These are phyloP conservation scores for Elaeis guineensis DNA, from an alignment of 176 grass and related monocot genomes.

Conservation along the genomic window DNA sequence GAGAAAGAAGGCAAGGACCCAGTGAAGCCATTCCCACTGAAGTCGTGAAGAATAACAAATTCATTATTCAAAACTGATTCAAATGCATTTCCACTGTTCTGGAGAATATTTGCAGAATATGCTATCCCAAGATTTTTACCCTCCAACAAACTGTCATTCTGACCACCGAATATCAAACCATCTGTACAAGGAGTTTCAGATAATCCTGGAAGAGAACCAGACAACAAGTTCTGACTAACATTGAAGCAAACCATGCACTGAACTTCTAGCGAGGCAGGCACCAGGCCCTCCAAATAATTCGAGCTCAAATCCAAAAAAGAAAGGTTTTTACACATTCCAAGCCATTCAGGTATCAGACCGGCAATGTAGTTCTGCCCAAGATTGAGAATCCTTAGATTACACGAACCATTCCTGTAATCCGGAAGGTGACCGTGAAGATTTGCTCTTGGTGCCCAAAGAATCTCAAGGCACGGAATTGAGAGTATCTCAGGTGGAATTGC, in stretches of 20 bases:
- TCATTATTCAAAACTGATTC: constrained; percentile 7
- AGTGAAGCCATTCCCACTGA: constrained; percentile 42
- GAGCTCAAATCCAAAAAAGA: constrained; percentile 65
- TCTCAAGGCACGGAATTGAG: constrained; percentile 33
- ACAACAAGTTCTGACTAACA: constrained; percentile 41
- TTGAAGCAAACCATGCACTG: constrained; percentile 50
- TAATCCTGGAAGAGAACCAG: constrained; percentile 16
- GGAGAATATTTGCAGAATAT: constrained; percentile 33
- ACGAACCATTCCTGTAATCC: constrained; percentile 27
- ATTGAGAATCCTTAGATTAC: constrained; percentile 39
- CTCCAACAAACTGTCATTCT: neutral
- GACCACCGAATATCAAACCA: neutral
- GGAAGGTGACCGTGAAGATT: constrained; percentile 39
- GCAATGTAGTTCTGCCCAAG: constrained; percentile 51
- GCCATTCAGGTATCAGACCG: constrained; percentile 34
- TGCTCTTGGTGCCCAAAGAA: constrained; percentile 60
- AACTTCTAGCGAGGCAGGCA: constrained; percentile 25
- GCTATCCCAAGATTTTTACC: constrained; percentile 12
- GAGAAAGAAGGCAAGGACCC: constrained; percentile 31
- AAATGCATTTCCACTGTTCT: constrained; percentile 16
- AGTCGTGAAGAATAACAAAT: constrained; percentile 34
- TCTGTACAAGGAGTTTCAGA: constrained; percentile 14
- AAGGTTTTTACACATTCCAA: constrained; percentile 30
- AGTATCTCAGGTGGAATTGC: constrained; percentile 31
- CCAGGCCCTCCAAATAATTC: constrained; percentile 34